Evolutionary conservation across 129 eudicot genomes (phyloP), one percentile per base, ranked within the genome.

Genomic region (Centrapalus pauciflorus): DNA sequence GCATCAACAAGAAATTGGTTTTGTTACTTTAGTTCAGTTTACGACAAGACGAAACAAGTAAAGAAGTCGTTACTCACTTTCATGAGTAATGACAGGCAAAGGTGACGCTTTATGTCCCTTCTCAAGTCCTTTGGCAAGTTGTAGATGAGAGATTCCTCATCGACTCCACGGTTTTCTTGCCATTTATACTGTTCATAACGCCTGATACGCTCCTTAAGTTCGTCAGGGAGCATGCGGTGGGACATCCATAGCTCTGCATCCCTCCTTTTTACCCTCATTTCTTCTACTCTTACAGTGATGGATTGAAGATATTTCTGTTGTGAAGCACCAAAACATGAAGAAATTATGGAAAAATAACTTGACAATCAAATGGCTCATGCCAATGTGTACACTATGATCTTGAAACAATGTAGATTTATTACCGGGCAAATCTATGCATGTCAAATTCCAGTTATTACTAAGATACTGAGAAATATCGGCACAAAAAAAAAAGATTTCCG

Each of bases 191-290:
- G 96, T 48, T 87, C 91, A 54, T 88, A 83, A 29, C 90, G 72
- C 60, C 94, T 83, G 24, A 92, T 80, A 49, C 98, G 82, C 52
- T 45, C 75, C 68, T 72, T 81, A 4, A 92, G 79, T 25, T 78
- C 50, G 28, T 87, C 90, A 16, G 98, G 98, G 46, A 92, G 96
- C 90, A 83, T 59, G 6, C 96, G 88, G 75, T 92, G 98, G 45
- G 95, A 83, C 95, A 92, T 88, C 98, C 98, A 92, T 51, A 72
- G 83, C 83, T 87, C 98, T 27, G 95, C 82, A 67, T 92, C 98
- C 66, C 82, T 80, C 75, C 94, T 68, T 79, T 80, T 85, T 26
- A 85, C 66, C 71, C 98, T 79, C 98, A 87, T 85, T 64, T 92
- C 98, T 65, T 92, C 96, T 50, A 82, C 83, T 68, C 96, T 79